These are phyloP conservation scores for Aspergillus homomorphus DNA, from an alignment of 495 filamentous ascomycete genomes.

Conservation along the genomic window DNA sequence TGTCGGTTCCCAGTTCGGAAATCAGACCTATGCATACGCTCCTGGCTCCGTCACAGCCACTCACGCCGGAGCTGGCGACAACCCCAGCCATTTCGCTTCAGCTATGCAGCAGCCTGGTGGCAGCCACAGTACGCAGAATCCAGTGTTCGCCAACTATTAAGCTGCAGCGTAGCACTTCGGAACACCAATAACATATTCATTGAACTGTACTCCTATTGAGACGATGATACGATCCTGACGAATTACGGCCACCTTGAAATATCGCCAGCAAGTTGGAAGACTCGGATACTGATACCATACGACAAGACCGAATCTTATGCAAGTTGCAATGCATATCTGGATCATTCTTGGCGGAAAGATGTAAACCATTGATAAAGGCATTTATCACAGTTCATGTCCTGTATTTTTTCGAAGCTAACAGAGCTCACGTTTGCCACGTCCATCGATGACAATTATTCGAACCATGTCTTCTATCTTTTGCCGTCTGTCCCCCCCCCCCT, in stretches of 20 bases:
- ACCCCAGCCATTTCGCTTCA: slow-evolving; percentile 25
- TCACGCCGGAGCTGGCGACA: slow-evolving; percentile 32
- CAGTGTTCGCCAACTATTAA: slow-evolving; percentile 37
- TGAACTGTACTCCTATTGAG: slow-evolving; percentile 45
- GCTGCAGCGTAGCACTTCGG: slow-evolving; percentile 9
- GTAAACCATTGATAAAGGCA: slow-evolving; percentile 14
- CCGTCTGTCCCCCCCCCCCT: slow-evolving; percentile 11
- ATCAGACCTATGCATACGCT: slow-evolving; percentile 27
- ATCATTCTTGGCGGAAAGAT: slow-evolving; percentile 21
- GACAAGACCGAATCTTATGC: slow-evolving; percentile 28
- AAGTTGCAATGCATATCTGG: slow-evolving; percentile 26
- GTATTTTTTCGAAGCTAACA: slow-evolving; percentile 23
- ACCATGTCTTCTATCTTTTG: slow-evolving; percentile 14
- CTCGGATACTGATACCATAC: slow-evolving; percentile 30
- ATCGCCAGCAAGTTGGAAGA: slow-evolving; percentile 33
- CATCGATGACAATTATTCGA: slow-evolving; percentile 12
- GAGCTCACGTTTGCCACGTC: slow-evolving; percentile 14
- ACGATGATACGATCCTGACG: slow-evolving; percentile 48
- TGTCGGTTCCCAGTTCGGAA: slow-evolving; percentile 26
- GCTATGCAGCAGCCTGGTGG: slow-evolving; percentile 25
- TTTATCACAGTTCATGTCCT: slow-evolving; percentile 20
- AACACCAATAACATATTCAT: slow-evolving; percentile 19
- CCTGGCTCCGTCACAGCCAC: slow-evolving; percentile 30
- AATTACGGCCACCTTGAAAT: slow-evolving; percentile 41
- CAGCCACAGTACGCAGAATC: slow-evolving; percentile 29